phyloP scores from a whole-genome alignment of 1,284 basidiomycete genomes.

The Papiliotrema flavescens region DNA sequence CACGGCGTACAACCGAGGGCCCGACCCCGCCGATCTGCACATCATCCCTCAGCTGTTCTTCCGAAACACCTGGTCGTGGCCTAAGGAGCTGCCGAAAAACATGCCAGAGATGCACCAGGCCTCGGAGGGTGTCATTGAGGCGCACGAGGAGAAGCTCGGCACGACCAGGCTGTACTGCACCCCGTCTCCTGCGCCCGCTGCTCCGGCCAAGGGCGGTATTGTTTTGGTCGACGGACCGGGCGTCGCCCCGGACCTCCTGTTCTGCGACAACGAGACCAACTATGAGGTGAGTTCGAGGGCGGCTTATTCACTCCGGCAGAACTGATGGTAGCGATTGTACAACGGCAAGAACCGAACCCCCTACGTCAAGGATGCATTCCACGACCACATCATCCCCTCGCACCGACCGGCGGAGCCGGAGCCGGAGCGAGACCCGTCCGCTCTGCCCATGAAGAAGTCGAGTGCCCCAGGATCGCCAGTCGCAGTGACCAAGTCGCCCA shows the following conservation, averaged over 20 bases:
- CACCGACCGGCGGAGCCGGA: slow-evolving; percentile 63
- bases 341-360: slow-evolving; percentile 75
- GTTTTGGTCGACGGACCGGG: slow-evolving; percentile 60
- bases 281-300: slow-evolving; percentile 54
- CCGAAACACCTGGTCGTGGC: slow-evolving; percentile 98
- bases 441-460: slow-evolving; percentile 22
- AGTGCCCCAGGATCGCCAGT: slow-evolving; percentile 10
- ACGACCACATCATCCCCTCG: slow-evolving; percentile 85
- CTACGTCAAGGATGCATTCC: slow-evolving; percentile 97
- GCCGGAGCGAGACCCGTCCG: slow-evolving; percentile 16
- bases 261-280: slow-evolving; percentile 98
- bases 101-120: slow-evolving; percentile 61
- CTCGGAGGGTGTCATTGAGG: slow-evolving; percentile 60
- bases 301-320: background rate
- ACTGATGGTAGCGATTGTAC: slow-evolving; percentile 62
- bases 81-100: slow-evolving; percentile 71
- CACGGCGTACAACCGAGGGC: slow-evolving; percentile 93
- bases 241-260: slow-evolving; percentile 77
- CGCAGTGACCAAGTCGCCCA: slow-evolving; percentile 22
- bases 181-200: slow-evolving; percentile 84
- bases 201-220: slow-evolving; percentile 59
- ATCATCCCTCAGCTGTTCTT: slow-evolving; percentile 95
- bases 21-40: slow-evolving; percentile 91
- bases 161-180: slow-evolving; percentile 82
- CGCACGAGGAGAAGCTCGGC: slow-evolving; percentile 68